Base-by-base conservation (phyloP, 148 eudicot species). In the Silene uniflora region DNA sequence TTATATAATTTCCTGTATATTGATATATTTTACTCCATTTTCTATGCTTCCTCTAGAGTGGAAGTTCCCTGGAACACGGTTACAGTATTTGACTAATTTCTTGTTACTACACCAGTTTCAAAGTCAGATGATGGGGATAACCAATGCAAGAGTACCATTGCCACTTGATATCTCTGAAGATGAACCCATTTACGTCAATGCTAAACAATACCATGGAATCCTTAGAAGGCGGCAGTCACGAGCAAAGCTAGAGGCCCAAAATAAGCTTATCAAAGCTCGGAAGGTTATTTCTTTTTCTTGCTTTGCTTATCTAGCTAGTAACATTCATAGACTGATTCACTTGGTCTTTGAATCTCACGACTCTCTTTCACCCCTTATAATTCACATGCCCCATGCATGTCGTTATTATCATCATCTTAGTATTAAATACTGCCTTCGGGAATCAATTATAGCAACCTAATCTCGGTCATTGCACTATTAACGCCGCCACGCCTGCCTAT, bases 161-260 rank as follows among this genome's bases (percentile, higher is more conserved):
- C 97, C 98, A 47, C 79, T 72, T 22, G 95, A 89, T 72, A 49
- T 88, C 21, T 76, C 93, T 73, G 91, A 88, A 79, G 92, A 93
- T 60, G 93, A 87, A 44, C 93, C 95, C 27, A 88, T 93, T 25
- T 93, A 82, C 74, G 98, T 93, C 64, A 91, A 93, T 78, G 90
- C 98, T 0, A 93, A 90, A 69, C 98, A 91, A 68, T 93, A 90
- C 72, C 86, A 90, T 74, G 97, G 90, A n/a, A 93, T 93, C 71
- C 87, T 93, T 6, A 86, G 98, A 78, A 88, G 98, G 82, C 85
- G 98, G 29, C 95, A 88, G 62, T 85, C 83, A 21, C 92, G 98
- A 49, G 97, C 98, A n/a, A 93, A 86, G 87, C 87, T 93, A 17
- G 95, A 93, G 83, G 91, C 97, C 55, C 93, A 87, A 75, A 93